A percentile compares a stretch with the other conserved stretches of the same genome.
Evolutionary conservation across 768 basidiomycete species (phyloP).

Genomic region (Pisolithus albus): DNA sequence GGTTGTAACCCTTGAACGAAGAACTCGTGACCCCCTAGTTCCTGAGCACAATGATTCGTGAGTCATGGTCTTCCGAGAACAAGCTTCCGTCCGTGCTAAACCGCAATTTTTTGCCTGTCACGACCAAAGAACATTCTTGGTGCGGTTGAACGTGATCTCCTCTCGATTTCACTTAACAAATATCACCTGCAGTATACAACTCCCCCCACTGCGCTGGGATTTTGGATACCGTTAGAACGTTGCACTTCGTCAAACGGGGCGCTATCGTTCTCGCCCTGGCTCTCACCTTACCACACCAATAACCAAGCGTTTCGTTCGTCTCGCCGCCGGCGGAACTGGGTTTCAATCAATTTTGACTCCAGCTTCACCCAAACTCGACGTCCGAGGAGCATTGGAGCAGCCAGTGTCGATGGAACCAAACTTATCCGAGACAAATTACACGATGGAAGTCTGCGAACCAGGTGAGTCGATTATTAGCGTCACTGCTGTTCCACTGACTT

Average conservation of each 20-base stretch:
- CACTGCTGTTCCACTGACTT: background rate
- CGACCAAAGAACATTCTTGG: slow-evolving; percentile 59
- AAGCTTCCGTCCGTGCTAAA: background rate
- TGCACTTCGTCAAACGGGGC: slow-evolving; percentile 82
- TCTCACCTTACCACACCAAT: slow-evolving; percentile 74
- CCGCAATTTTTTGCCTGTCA: background rate
- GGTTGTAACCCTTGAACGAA: background rate
- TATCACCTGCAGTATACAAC: slow-evolving; percentile 65
- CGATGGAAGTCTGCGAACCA: slow-evolving; percentile 66
- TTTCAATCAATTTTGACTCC: slow-evolving; percentile 58
- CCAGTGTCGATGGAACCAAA: background rate
- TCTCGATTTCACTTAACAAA: slow-evolving; percentile 1
- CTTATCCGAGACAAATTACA: slow-evolving; percentile 41
- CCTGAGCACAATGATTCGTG: slow-evolving; percentile 92
- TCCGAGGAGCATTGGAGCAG: background rate
- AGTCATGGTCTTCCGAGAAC: slow-evolving; percentile 23
- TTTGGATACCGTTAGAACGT: slow-evolving; percentile 92
- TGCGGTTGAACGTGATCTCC: slow-evolving; percentile 27
- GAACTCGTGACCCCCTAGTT: slow-evolving; percentile 39
- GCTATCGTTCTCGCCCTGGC: slow-evolving; percentile 84
- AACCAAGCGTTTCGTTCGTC: slow-evolving; percentile 79
- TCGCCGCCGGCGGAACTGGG: slow-evolving; percentile 71
- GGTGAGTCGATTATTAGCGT: slow-evolving; percentile 33
- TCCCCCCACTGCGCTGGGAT: slow-evolving; percentile 87
- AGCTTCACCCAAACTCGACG: slow-evolving; percentile 3